These are phyloP conservation scores for Fusarium sp. DNA, from an alignment of 2,329 filamentous ascomycete genomes.

Conservation along the genomic window DNA sequence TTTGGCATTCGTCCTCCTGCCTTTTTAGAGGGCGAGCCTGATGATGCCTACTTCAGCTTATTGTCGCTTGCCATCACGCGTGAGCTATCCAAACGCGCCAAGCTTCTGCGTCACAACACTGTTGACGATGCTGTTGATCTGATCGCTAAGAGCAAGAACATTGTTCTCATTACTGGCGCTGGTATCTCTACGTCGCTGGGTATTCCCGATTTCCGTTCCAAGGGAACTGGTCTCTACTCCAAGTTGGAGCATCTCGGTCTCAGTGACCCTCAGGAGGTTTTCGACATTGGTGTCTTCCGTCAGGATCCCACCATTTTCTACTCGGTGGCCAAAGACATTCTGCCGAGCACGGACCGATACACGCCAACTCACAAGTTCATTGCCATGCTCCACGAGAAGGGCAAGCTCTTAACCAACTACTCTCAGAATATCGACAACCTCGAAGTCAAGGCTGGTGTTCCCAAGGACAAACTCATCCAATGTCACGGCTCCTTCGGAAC, in stretches of 20 bases:
- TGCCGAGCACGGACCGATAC: slow-evolving; percentile 83
- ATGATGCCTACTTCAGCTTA: slow-evolving; percentile 80
- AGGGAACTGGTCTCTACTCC: slow-evolving; percentile 91
- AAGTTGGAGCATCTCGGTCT: slow-evolving; percentile 83
- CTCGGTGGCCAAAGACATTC: slow-evolving; percentile 88
- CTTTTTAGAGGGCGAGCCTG: slow-evolving; percentile 76
- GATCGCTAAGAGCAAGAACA: slow-evolving; percentile 80
- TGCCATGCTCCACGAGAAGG: slow-evolving; percentile 85
- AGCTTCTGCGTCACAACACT: slow-evolving; percentile 83
- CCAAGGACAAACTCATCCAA: slow-evolving; percentile 86
- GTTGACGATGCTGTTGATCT: slow-evolving; percentile 88
- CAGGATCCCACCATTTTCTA: slow-evolving; percentile 93
- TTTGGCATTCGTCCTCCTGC: slow-evolving; percentile 82
- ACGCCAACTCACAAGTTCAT: slow-evolving; percentile 97
- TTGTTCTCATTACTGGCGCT: slow-evolving; percentile 93
- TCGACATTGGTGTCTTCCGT: slow-evolving; percentile 89
- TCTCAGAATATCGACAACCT: slow-evolving; percentile 99
- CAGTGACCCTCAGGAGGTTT: slow-evolving; percentile 92
- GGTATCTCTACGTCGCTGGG: slow-evolving; percentile 97
- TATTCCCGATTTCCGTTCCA: slow-evolving; percentile 96
- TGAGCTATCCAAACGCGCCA: slow-evolving; percentile 84
- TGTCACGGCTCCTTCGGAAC: slow-evolving; percentile 97
- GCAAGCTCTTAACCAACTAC: slow-evolving; percentile 95
- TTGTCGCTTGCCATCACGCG: slow-evolving; percentile 82
- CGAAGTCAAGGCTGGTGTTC: slow-evolving; percentile 87